Evolutionary conservation across 192 early-diverging fungal genomes (phyloP).

Genomic region (Coemansia sp.): DNA sequence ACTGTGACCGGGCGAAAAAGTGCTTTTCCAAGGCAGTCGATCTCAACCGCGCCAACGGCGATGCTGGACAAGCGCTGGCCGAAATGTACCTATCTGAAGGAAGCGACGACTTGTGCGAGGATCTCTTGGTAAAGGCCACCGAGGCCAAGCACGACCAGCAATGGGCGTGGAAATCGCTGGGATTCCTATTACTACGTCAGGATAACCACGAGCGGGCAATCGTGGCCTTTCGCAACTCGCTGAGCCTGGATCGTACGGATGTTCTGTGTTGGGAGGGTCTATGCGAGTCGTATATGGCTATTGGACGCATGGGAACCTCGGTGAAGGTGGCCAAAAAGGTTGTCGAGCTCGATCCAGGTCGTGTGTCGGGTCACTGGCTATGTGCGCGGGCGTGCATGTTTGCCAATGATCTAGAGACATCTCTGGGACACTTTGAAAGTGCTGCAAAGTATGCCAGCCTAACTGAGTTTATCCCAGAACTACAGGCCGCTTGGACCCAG

Average conservation of each 20-base stretch:
- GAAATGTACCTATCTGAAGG: slow-evolving; percentile 60
- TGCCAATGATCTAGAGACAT: slow-evolving; percentile 12
- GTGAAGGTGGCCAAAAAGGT: slow-evolving; percentile 67
- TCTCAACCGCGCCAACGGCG: slow-evolving; percentile 64
- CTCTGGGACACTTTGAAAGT: slow-evolving; percentile 17
- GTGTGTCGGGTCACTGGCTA: slow-evolving; percentile 40
- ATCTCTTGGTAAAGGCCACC: slow-evolving; percentile 21
- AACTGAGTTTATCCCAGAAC: neutral
- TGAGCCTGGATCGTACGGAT: slow-evolving; percentile 71
- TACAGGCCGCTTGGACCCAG: slow-evolving; percentile 16
- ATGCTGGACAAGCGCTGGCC: slow-evolving; percentile 65
- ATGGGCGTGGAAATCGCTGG: slow-evolving; percentile 83
- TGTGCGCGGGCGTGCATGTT: slow-evolving; percentile 23
- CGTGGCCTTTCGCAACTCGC: slow-evolving; percentile 73
- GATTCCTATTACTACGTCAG: slow-evolving; percentile 63
- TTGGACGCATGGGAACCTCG: slow-evolving; percentile 55
- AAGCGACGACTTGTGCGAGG: slow-evolving; percentile 40
- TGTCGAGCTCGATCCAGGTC: slow-evolving; percentile 61
- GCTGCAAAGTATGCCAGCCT: slow-evolving; percentile 6
- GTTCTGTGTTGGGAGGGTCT: slow-evolving; percentile 75
- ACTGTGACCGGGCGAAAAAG: slow-evolving; percentile 67
- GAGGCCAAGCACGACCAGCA: slow-evolving; percentile 48
- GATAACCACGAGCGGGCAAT: slow-evolving; percentile 59
- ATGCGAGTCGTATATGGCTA: slow-evolving; percentile 70
- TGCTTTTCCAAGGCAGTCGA: slow-evolving; percentile 82